phyloP scores from a whole-genome alignment of 164 flowering plant genomes.

The Magnolia changhungtana region DNA sequence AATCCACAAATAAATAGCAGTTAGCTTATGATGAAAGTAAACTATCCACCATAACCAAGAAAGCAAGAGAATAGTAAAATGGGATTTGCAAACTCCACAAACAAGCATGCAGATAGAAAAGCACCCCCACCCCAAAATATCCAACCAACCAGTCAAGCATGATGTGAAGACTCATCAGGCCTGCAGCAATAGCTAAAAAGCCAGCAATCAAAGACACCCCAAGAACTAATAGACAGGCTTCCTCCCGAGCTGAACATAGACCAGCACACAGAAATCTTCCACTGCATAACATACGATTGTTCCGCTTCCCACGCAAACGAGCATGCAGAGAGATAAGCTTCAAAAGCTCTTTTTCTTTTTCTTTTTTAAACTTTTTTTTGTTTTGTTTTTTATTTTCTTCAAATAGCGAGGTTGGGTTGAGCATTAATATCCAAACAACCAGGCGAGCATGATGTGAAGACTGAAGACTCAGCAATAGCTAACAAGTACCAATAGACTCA shows the following conservation, averaged over 20 bases:
- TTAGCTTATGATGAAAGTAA: too few species aligned
- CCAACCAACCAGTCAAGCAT: background rate
- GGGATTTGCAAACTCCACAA: too few species aligned
- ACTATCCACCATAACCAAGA: too few species aligned
- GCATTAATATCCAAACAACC: background rate
- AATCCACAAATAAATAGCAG: too few species aligned
- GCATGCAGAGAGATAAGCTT: background rate
- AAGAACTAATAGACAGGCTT: too few species aligned
- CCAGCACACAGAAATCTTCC: background rate
- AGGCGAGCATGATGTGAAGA: background rate
- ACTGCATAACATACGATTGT: background rate
- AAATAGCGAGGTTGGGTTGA: background rate
- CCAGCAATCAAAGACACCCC: background rate
- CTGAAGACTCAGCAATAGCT: background rate
- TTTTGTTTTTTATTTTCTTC: background rate
- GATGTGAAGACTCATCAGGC: background rate
- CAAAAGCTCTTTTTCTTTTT: background rate
- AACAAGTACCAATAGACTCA: background rate
- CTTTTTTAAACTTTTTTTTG: background rate
- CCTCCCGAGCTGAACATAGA: background rate
- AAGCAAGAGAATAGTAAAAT: too few species aligned
- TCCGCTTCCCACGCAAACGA: background rate
- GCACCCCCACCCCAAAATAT: background rate
- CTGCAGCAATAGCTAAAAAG: background rate
- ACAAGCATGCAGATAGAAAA: background rate